These are phyloP conservation scores for Cinchona pubescens DNA, from an alignment of 257 asterid species.

Conservation along the genomic window DNA sequence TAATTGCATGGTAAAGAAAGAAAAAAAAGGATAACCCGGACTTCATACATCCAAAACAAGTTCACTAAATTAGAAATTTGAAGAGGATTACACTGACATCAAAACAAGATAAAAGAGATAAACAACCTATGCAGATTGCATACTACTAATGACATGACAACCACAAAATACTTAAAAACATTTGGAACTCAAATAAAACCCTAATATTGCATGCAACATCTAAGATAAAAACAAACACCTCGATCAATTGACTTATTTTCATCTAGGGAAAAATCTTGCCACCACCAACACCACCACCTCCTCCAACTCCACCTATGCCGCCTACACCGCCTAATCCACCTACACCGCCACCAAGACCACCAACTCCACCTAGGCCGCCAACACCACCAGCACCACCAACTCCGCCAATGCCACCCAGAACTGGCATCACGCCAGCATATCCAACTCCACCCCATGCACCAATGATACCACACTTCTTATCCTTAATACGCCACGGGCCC, in stretches of 20 bases:
- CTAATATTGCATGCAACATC: not conserved
- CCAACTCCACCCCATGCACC: conserved; percentile 55
- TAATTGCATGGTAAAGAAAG: not conserved
- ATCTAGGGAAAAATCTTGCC: conserved; percentile 29
- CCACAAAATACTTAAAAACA: conserved; percentile 1
- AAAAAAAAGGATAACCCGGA: not conserved
- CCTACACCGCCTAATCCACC: not conserved
- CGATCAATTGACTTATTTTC: not conserved
- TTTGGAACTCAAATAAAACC: not conserved
- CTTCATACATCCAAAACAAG: not conserved
- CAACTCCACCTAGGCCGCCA: conserved; percentile 37
- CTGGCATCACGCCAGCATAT: conserved; percentile 46
- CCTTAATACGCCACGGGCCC: conserved; percentile 33
- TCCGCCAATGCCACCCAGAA: conserved; percentile 34
- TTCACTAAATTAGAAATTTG: not conserved
- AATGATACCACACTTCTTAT: conserved; percentile 58
- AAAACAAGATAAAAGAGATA: not conserved
- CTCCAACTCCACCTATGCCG: not conserved
- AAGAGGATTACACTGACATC: conserved; percentile 6
- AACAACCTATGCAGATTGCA: conserved; percentile 4
- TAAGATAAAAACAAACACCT: not conserved
- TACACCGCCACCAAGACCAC: conserved; percentile 36
- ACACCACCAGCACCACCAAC: conserved; percentile 28
- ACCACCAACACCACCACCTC: conserved; percentile 26
- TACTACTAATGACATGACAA: not conserved